A percentile compares a stretch with the other conserved stretches of the same genome.
phyloP scores from a whole-genome alignment of 192 early-diverging fungal genomes.

The Rhizoclosmatium globosum region DNA sequence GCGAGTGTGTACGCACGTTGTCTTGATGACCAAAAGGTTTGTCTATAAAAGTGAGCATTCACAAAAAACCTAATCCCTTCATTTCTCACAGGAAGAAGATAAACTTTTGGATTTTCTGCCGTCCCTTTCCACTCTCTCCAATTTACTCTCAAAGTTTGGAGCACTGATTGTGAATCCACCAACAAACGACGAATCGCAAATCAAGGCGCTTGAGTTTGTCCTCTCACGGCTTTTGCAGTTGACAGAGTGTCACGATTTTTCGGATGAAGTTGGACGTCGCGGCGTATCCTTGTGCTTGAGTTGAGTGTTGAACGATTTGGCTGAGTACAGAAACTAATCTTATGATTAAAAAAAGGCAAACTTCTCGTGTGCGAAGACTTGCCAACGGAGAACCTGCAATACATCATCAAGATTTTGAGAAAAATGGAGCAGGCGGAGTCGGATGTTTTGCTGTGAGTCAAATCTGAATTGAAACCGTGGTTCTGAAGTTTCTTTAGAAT shows the following conservation, averaged over 20 bases:
- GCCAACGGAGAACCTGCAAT: slow-evolving; percentile 77
- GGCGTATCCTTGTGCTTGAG: slow-evolving; percentile 80
- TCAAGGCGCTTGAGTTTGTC: slow-evolving; percentile 69
- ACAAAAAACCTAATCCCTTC: neutral
- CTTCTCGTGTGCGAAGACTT: slow-evolving; percentile 80
- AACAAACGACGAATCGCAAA: slow-evolving; percentile 52
- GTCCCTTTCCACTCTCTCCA: slow-evolving; percentile 20
- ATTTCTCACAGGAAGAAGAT: slow-evolving; percentile 1
- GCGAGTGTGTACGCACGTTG: slow-evolving; percentile 16
- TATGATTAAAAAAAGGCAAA: slow-evolving; percentile 58
- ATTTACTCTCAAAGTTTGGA: neutral
- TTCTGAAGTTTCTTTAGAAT: slow-evolving; percentile 9
- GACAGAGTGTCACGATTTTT: slow-evolving; percentile 78
- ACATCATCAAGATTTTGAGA: slow-evolving; percentile 79
- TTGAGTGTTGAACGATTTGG: slow-evolving; percentile 35
- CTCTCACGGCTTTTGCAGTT: slow-evolving; percentile 78
- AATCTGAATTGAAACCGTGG: neutral
- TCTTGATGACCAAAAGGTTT: slow-evolving; percentile 20
- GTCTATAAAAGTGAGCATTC: neutral
- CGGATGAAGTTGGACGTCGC: slow-evolving; percentile 87
- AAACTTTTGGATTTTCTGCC: slow-evolving; percentile 29
- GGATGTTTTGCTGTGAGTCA: slow-evolving; percentile 65
- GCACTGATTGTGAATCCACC: slow-evolving; percentile 12
- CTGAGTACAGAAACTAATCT: neutral
- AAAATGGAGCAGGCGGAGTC: slow-evolving; percentile 80